Conservation (phyloP, 805 yeast genomes). For the Sugiyamaella valdiviana region DNA sequence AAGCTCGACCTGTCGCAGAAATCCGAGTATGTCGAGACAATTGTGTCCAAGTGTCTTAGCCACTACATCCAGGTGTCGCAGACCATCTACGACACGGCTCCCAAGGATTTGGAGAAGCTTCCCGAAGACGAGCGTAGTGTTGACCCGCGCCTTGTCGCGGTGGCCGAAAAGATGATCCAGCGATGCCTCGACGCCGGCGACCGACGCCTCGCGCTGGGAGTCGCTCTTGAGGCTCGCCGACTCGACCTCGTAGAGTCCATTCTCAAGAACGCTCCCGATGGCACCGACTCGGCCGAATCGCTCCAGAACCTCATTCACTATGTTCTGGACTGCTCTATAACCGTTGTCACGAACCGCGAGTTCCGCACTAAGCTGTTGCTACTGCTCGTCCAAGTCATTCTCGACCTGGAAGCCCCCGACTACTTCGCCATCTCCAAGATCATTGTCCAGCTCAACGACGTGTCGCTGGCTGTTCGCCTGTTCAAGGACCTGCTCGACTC, state of each 20-base stretch:
- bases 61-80: slow-evolving; percentile 66
- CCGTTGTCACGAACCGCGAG: slow-evolving; percentile 55
- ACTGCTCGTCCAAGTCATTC: slow-evolving; percentile 54
- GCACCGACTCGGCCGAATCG: not conserved
- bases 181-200: slow-evolving; percentile 72
- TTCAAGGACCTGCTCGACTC: slow-evolving; percentile 52
- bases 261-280: slow-evolving; percentile 13
- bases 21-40: slow-evolving; percentile 87
- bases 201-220: slow-evolving; percentile 76
- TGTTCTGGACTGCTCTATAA: slow-evolving; percentile 59
- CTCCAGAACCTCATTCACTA: slow-evolving; percentile 59
- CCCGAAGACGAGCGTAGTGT: slow-evolving; percentile 29
- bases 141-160: slow-evolving; percentile 55
- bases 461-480: slow-evolving; percentile 58
- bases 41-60: slow-evolving; percentile 88
- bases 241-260: slow-evolving; percentile 62
- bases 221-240: slow-evolving; percentile 82
- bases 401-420: slow-evolving; percentile 59
- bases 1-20: slow-evolving; percentile 68
- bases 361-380: slow-evolving; percentile 64
- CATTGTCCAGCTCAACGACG: slow-evolving; percentile 80
- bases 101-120: slow-evolving; percentile 21
- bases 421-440: slow-evolving; percentile 79
- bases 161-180: slow-evolving; percentile 81
- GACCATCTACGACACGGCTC: slow-evolving; percentile 37